Evolutionary conservation across 2,329 filamentous ascomycete species (phyloP), one percentile per base, ranked within the genome.

Genomic region (Trichophyton verrucosum): DNA sequence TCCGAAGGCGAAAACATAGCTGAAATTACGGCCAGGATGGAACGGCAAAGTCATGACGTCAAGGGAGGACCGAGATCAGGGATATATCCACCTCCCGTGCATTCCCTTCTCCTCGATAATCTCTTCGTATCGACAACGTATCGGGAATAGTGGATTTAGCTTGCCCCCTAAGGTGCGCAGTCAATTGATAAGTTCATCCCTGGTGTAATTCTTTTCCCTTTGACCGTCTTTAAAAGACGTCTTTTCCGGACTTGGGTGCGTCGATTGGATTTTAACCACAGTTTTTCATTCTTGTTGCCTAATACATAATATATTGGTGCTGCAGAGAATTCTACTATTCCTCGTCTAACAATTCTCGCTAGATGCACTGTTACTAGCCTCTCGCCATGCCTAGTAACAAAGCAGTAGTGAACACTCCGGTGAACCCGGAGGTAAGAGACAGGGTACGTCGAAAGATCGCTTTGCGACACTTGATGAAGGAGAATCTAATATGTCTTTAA

Each of bases 351-450:
- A 30, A 47, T 27, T 8, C 24, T 27, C 27, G n/a, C 51, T 55
- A 55, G 15, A 55, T 55, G 51, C 5, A 9, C 13, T 36, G 24
- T 27, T 55, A 6, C n/a, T 55, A 55, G 27, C 13, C 13, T 17
- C 27, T 9, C 36, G 24, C 4, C 20, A 57, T 57, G 55, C 36
- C 40, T 40, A 57, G 22, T 57, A 44, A 15, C 40, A 57, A 33
- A 40, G 40, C 33, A 40, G 7, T 42, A 30, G 60, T 63, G 15
- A 63, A 63, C 44, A 60, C 58, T 20, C 62, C 62, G 38, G 38
- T 63, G 24, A 61, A 61, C 33, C 57, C 62, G 13, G 57, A 59
- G 38, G 27, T 44, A 6, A 59, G 51, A 42, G 62, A 63, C 22
- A 61, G 36, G 36, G 62, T 61, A 40, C 38, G 60, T 59, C n/a